Base-by-base conservation (phyloP, 2,329 filamentous ascomycete species). In the Curvularia hawaiiensis region DNA sequence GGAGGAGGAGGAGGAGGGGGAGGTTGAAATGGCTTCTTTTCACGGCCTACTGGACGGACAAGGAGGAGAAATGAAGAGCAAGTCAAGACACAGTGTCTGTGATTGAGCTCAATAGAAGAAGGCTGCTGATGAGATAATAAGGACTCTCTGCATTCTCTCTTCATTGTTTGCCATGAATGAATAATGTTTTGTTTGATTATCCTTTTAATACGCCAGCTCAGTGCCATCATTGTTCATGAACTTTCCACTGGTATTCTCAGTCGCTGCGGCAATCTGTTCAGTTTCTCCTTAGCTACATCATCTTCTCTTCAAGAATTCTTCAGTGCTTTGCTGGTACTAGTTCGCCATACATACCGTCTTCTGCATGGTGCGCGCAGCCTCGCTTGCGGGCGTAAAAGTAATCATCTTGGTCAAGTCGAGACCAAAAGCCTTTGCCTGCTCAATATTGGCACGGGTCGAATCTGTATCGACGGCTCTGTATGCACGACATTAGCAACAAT, bases 191-290 rank as follows among this genome's bases (percentile, higher is more conserved):
- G 9, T 9, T 18, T n/a, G 3, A 10, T 4, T 31, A 0, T 38
- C 2, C 7, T 43, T 26, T 31, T 49, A 50, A 16, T 22, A 50
- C 24, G 47, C 9, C 33, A 50, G 14, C 47, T 50, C 33, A 16
- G 16, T 40, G 24, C 47, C 47, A 11, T 50, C 47, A n/a, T 16
- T 35, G 4, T 22, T 24, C 1, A 50, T 22, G n/a, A 39, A 50
- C 24, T 50, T 39, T 8, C 47, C 47, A 18, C 47, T 40, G 11
- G 24, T 18, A 16, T 33, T 30, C 33, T 40, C 47, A 12, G 14
- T 50, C 22, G 47, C 47, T 3, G 22, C 22, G n/a, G 16, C 47
- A 50, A 50, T 50, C 47, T 50, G 11, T 50, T 28, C 16, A 16
- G 18, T 28, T 12, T 28, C 9, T 14, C 4, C n/a, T 46, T 18